Evolutionary conservation across 441 rosid species (phyloP).

Genomic region (Macaranga tanarius): DNA sequence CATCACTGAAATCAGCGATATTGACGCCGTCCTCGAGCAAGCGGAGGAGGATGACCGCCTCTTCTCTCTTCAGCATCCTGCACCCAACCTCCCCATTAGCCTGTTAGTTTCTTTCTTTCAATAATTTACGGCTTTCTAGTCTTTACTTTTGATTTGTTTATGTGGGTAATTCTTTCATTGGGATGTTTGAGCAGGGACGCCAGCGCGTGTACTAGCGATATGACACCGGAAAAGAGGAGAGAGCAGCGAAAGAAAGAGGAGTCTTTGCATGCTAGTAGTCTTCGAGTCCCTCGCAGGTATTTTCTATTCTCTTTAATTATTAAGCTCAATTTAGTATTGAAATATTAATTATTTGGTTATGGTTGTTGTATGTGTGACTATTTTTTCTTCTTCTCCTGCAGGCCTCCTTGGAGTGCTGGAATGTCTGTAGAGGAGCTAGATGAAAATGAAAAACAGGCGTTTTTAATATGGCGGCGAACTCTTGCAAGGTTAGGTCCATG

Average conservation of each 20-base stretch:
- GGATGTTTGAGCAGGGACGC: slow-evolving; percentile 45
- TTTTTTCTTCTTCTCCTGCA: slow-evolving; percentile 24
- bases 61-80: slow-evolving; percentile 36
- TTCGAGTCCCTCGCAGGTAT: slow-evolving; percentile 79
- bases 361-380: background rate
- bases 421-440: slow-evolving; percentile 84
- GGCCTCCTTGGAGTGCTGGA: slow-evolving; percentile 78
- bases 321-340: too few relatives aligned
- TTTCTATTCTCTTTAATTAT: slow-evolving; percentile 4
- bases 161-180: background rate
- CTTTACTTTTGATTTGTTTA: background rate
- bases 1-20: slow-evolving; percentile 67
- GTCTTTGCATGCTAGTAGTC: slow-evolving; percentile 56
- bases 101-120: slow-evolving; percentile 36
- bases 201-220: slow-evolving; percentile 41
- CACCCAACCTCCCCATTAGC: slow-evolving; percentile 52
- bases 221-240: slow-evolving; percentile 59
- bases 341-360: background rate
- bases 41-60: slow-evolving; percentile 64
- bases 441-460: slow-evolving; percentile 73
- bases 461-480: slow-evolving; percentile 78
- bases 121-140: too few relatives aligned
- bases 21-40: slow-evolving; percentile 78
- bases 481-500: slow-evolving; percentile 59
- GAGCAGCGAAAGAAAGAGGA: slow-evolving; percentile 65